These are phyloP conservation scores for Spathaspora sp. DNA, from an alignment of 805 yeast species.

Conservation along the genomic window DNA sequence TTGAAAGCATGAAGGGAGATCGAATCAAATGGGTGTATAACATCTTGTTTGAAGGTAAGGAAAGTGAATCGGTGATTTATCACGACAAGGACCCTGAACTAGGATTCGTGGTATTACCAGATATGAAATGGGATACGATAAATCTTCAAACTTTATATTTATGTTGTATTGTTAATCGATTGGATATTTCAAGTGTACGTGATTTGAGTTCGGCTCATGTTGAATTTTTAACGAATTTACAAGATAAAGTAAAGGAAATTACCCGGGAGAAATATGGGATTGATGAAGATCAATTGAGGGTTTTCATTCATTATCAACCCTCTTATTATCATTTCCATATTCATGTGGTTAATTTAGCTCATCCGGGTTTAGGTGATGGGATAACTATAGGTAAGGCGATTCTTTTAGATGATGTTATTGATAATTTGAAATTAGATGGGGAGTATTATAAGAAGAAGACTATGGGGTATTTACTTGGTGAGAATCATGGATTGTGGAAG, in stretches of 20 bases:
- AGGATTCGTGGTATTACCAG: conserved; percentile 82
- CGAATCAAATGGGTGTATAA: conserved; percentile 88
- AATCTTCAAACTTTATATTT: conserved; percentile 69
- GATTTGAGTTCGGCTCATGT: conserved; percentile 63
- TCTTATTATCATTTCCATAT: conserved; percentile 94
- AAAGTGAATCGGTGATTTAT: conserved; percentile 73
- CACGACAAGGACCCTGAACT: conserved; percentile 51
- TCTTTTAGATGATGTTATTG: conserved; percentile 76
- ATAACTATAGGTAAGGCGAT: conserved; percentile 78
- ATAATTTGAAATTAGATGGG: conserved; percentile 53
- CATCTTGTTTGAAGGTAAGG: conserved; percentile 77
- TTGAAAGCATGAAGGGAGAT: conserved; percentile 70
- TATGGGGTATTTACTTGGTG: conserved; percentile 67
- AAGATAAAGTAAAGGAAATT: conserved; percentile 40
- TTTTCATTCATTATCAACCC: conserved; percentile 92
- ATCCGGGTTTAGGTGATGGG: conserved; percentile 66
- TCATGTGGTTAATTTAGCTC: conserved; percentile 75
- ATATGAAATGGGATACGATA: conserved; percentile 92
- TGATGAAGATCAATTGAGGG: conserved; percentile 54
- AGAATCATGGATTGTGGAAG: conserved; percentile 72
- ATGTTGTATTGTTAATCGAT: conserved; percentile 68
- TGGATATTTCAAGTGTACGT: conserved; percentile 68
- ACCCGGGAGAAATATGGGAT: conserved; percentile 42
- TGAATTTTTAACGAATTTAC: conserved; percentile 51
- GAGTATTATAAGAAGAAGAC: conserved; percentile 58